These are phyloP conservation scores for Sugiyamaella novakii DNA, from an alignment of 1,139 yeast genomes.

Conservation along the genomic window DNA sequence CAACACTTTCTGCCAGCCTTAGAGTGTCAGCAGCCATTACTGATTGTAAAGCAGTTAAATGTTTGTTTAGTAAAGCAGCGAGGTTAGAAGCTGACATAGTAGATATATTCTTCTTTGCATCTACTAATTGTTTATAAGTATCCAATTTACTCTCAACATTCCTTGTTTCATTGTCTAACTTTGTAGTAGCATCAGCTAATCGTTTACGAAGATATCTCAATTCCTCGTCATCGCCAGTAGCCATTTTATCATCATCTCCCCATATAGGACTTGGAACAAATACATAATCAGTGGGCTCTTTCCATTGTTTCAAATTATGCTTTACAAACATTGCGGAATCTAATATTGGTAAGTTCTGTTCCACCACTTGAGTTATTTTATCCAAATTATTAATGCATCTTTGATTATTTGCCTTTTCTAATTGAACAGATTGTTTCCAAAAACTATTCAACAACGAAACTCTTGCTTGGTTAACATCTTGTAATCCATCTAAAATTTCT, in stretches of 20 bases:
- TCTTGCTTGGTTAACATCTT: constrained; percentile 79
- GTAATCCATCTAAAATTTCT: constrained; percentile 81
- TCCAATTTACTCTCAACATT: constrained; percentile 41
- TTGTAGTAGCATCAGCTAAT: constrained; percentile 47
- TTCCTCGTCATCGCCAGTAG: constrained; percentile 61
- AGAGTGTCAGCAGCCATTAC: constrained; percentile 74
- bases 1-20: constrained; percentile 78
- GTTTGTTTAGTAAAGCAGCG: constrained; percentile 49
- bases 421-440: constrained; percentile 61
- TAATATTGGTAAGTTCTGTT: constrained; percentile 70
- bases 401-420: constrained; percentile 63
- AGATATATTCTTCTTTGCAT: constrained; percentile 31
- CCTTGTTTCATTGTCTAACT: constrained; percentile 32
- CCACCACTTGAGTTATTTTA: constrained; percentile 58
- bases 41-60: constrained; percentile 58
- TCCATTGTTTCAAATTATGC: constrained; percentile 78
- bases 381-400: constrained; percentile 57
- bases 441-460: constrained; percentile 72
- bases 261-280: constrained; percentile 90
- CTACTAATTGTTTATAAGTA: constrained; percentile 34
- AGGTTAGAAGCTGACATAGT: constrained; percentile 25
- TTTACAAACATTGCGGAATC: constrained; percentile 92
- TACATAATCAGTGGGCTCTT: constrained; percentile 81
- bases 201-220: constrained; percentile 63
- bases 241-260: constrained; percentile 91